phyloP scores from a whole-genome alignment of 1,284 basidiomycete genomes.

The Megacollybia platyphylla region DNA sequence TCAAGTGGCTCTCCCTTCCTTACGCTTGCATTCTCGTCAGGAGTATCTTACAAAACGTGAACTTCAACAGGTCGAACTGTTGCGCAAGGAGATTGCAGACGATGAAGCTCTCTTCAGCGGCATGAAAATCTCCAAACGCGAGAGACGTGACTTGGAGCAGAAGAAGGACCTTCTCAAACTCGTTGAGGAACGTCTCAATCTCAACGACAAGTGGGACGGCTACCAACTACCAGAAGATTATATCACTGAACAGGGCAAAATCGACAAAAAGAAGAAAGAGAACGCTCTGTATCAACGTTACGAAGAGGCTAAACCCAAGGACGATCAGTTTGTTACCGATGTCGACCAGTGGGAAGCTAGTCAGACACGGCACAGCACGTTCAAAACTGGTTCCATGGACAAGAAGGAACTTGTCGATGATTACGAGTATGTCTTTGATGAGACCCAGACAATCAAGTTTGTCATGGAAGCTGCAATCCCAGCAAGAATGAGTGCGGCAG shows the following conservation, averaged over 20 bases:
- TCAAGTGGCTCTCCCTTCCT: slow-evolving; percentile 66
- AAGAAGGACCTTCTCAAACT: slow-evolving; percentile 90
- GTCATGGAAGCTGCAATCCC: slow-evolving; percentile 76
- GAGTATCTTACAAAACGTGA: slow-evolving; percentile 96
- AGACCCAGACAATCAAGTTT: slow-evolving; percentile 93
- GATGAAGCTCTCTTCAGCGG: slow-evolving; percentile 82
- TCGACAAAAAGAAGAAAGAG: slow-evolving; percentile 94
- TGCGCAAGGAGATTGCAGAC: slow-evolving; percentile 87
- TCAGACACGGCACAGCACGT: slow-evolving; percentile 83
- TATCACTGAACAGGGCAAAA: slow-evolving; percentile 96
- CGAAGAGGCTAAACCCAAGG: slow-evolving; percentile 81
- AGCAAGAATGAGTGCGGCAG: slow-evolving; percentile 71
- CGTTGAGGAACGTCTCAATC: slow-evolving; percentile 87
- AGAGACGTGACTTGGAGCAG: slow-evolving; percentile 71
- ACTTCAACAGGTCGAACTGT: slow-evolving; percentile 88
- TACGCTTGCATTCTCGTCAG: slow-evolving; percentile 80
- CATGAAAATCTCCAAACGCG: slow-evolving; percentile 81
- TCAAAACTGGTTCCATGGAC: slow-evolving; percentile 84
- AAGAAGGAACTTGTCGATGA: slow-evolving; percentile 70
- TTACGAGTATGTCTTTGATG: slow-evolving; percentile 98
- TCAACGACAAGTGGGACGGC: slow-evolving; percentile 90
- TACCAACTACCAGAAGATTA: slow-evolving; percentile 96
- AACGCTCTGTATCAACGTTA: slow-evolving; percentile 90
- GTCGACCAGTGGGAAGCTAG: slow-evolving; percentile 93
- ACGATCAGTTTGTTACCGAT: slow-evolving; percentile 90